Conservation (phyloP, 2,329 filamentous ascomycete genomes). For the Penicillium sp. region DNA sequence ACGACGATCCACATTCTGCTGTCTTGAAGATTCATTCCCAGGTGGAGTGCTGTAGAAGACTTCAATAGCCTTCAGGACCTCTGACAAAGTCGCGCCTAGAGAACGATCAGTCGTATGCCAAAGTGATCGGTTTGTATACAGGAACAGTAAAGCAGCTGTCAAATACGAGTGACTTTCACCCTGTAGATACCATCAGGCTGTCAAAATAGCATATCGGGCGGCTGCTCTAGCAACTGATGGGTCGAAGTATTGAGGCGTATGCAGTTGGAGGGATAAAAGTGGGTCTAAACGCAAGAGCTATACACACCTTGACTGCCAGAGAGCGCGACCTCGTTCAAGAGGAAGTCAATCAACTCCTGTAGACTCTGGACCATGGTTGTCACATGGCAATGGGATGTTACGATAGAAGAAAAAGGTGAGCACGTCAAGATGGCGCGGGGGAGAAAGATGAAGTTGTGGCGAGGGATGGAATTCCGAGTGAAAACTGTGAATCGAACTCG, state of each 20-base stretch:
- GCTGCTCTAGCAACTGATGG: too few relatives aligned
- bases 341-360: constrained; percentile 57
- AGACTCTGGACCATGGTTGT: constrained; percentile 50
- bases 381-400: constrained; percentile 4
- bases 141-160: too few relatives aligned
- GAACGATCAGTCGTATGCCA: constrained; percentile 19
- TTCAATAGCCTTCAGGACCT: constrained; percentile 37
- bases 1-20: constrained; percentile 45
- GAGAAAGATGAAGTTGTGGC: background rate
- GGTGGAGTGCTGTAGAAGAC: constrained; percentile 34
- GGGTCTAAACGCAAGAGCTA: constrained; percentile 21
- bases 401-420: constrained; percentile 4
- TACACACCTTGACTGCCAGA: constrained; percentile 57
- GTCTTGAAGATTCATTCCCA: constrained; percentile 19
- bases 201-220: too few relatives aligned
- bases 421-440: background rate
- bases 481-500: constrained; percentile 34
- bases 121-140: too few relatives aligned
- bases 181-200: too few relatives aligned
- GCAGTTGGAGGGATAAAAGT: constrained; percentile 17
- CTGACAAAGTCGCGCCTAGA: constrained; percentile 36
- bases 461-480: constrained; percentile 18
- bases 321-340: constrained; percentile 59
- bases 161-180: too few relatives aligned
- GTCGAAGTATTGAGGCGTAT: too few relatives aligned